Percentiles rank a stretch among this genome's conserved stretches.
Conservation (phyloP, 1,284 basidiomycete species). For the Papiliotrema terrestris region DNA sequence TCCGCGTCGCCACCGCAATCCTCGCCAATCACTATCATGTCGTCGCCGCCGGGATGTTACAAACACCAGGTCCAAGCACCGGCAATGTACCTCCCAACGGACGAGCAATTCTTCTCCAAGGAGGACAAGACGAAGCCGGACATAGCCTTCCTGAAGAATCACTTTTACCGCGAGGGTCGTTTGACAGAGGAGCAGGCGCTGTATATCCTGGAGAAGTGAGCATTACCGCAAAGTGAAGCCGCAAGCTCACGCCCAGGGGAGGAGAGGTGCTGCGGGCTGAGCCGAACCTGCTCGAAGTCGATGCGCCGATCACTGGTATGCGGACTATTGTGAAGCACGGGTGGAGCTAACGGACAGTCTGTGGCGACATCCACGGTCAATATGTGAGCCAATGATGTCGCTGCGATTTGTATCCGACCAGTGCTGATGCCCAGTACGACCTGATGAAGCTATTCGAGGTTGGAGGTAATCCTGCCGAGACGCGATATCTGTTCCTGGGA, state of each 20-base stretch:
- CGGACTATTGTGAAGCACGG: slow-evolving; percentile 7
- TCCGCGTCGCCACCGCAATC: neutral
- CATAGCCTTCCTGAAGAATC: slow-evolving; percentile 95
- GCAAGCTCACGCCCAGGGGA: slow-evolving; percentile 46
- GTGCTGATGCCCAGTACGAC: slow-evolving; percentile 66
- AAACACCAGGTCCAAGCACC: slow-evolving; percentile 78
- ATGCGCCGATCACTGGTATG: slow-evolving; percentile 90
- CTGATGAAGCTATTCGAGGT: slow-evolving; percentile 98
- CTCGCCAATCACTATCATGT: too few species aligned
- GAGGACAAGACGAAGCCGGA: slow-evolving; percentile 85
- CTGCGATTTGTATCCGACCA: neutral
- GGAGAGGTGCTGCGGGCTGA: slow-evolving; percentile 73
- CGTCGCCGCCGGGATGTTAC: too few species aligned
- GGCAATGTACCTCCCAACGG: slow-evolving; percentile 85
- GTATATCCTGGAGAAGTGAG: slow-evolving; percentile 71
- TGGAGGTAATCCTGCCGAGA: slow-evolving; percentile 86
- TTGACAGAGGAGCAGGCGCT: slow-evolving; percentile 85
- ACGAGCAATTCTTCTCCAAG: slow-evolving; percentile 87
- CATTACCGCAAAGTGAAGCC: neutral
- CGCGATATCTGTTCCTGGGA: slow-evolving; percentile 90
- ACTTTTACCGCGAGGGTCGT: slow-evolving; percentile 94
- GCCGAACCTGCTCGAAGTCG: slow-evolving; percentile 84
- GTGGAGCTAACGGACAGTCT: slow-evolving; percentile 56
- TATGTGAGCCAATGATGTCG: slow-evolving; percentile 61
- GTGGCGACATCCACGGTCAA: slow-evolving; percentile 96